Conservation (phyloP, 129 eudicot genomes). For the Erigeron canadensis region DNA sequence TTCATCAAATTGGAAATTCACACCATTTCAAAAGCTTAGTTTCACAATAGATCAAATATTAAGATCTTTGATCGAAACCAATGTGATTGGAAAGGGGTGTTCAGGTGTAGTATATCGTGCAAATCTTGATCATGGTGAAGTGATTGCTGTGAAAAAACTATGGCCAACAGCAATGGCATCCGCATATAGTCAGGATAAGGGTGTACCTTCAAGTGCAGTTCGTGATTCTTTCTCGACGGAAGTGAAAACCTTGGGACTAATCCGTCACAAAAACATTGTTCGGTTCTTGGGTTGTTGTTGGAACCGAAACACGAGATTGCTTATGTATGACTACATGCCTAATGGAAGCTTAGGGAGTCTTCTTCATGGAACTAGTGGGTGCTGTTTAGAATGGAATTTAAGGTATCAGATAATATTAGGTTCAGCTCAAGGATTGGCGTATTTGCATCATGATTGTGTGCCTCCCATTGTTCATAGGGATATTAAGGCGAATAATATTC, state of each 20-base stretch:
- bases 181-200: conserved; percentile 36
- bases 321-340: conserved; percentile 97
- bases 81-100: conserved; percentile 94
- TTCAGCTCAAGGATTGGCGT: conserved; percentile 92
- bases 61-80: conserved; percentile 65
- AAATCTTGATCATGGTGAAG: conserved; percentile 70
- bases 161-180: conserved; percentile 62
- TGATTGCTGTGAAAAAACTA: conserved; percentile 84
- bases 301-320: conserved; percentile 80
- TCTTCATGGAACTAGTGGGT: conserved; percentile 69
- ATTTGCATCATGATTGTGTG: conserved; percentile 87
- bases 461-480: conserved; percentile 95
- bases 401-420: conserved; percentile 74
- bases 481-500: conserved; percentile 90
- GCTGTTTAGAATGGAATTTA: conserved; percentile 86
- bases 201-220: conserved; percentile 40
- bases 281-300: conserved; percentile 91
- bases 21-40: conserved; percentile 87
- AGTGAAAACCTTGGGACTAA: conserved; percentile 84
- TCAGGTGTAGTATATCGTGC: conserved; percentile 95
- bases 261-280: conserved; percentile 91
- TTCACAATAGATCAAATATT: conserved; percentile 76
- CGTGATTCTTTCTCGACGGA: conserved; percentile 94
- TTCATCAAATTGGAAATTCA: conserved; percentile 67
- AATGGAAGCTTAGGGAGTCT: conserved; percentile 93